These are phyloP conservation scores for Hypoxylon sp. DNA, from an alignment of 2,329 filamentous ascomycete genomes.

Conservation along the genomic window DNA sequence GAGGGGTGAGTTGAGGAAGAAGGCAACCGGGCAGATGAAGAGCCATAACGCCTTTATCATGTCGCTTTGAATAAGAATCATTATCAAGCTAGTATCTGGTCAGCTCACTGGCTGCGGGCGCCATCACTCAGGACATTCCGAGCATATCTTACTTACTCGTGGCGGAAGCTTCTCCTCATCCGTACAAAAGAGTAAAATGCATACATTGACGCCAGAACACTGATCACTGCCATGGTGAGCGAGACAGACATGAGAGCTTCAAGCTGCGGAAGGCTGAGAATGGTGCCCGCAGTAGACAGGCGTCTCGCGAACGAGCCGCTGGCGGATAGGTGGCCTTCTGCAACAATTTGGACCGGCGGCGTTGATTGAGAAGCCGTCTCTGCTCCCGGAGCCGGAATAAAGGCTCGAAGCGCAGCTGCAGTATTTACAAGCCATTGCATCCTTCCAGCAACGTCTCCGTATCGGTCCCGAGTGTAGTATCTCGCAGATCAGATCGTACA, in stretches of 20 bases:
- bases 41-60: conserved; percentile 75
- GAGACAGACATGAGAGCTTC: conserved; percentile 50
- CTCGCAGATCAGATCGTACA: conserved; percentile 5
- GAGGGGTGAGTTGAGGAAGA: conserved; percentile 61
- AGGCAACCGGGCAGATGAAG: conserved; percentile 68
- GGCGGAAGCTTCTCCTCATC: conserved; percentile 77
- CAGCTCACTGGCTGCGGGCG: conserved; percentile 1
- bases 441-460: conserved; percentile 16
- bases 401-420: conserved; percentile 16
- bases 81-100: conserved; percentile 66
- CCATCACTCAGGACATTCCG: neutral
- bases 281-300: neutral
- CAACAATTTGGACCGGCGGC: conserved; percentile 4
- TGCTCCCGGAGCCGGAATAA: conserved; percentile 16
- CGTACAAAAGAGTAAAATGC: conserved; percentile 76
- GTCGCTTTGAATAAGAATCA: conserved; percentile 76
- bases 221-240: conserved; percentile 57
- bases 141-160: conserved; percentile 62
- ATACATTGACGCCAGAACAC: conserved; percentile 62
- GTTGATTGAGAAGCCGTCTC: conserved; percentile 37
- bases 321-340: conserved; percentile 12
- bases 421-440: conserved; percentile 22
- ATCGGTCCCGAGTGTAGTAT: conserved; percentile 2
- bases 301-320: conserved; percentile 24
- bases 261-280: conserved; percentile 25